Conservation (phyloP, 1,284 basidiomycete species). For the Irpex sp. region DNA sequence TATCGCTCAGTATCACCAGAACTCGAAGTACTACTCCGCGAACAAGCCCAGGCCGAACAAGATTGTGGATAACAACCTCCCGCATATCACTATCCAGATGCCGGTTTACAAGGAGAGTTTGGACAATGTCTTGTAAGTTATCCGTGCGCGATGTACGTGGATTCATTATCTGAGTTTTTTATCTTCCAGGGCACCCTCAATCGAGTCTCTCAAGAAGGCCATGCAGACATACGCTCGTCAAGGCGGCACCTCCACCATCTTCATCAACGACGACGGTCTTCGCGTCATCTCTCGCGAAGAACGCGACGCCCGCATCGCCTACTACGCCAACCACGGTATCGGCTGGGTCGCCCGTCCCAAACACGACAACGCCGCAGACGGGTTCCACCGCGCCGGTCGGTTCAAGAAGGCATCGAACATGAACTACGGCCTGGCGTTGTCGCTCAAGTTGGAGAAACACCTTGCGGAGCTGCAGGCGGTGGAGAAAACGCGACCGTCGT, state of each 20-base stretch:
- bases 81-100: slow-evolving; percentile 54
- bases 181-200: slow-evolving; percentile 41
- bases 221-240: slow-evolving; percentile 47
- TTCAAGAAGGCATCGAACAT: slow-evolving; percentile 92
- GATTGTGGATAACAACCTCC: slow-evolving; percentile 40
- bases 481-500: slow-evolving; percentile 22
- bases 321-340: slow-evolving; percentile 79
- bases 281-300: slow-evolving; percentile 54
- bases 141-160: not conserved
- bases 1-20: slow-evolving; percentile 46
- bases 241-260: slow-evolving; percentile 49
- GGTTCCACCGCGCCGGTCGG: slow-evolving; percentile 80
- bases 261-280: slow-evolving; percentile 51
- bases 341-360: slow-evolving; percentile 81
- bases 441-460: slow-evolving; percentile 72
- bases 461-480: slow-evolving; percentile 43
- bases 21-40: slow-evolving; percentile 47
- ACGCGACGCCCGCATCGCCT: slow-evolving; percentile 61
- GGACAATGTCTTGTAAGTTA: slow-evolving; percentile 33
- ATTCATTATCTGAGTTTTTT: no score
- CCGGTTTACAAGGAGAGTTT: slow-evolving; percentile 52
- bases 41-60: slow-evolving; percentile 37
- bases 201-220: slow-evolving; percentile 44
- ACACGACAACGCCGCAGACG: slow-evolving; percentile 54
- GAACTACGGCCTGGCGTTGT: slow-evolving; percentile 79